Conservation (phyloP, 75 land plant genomes). For the Chamaecyparis obtusa region DNA sequence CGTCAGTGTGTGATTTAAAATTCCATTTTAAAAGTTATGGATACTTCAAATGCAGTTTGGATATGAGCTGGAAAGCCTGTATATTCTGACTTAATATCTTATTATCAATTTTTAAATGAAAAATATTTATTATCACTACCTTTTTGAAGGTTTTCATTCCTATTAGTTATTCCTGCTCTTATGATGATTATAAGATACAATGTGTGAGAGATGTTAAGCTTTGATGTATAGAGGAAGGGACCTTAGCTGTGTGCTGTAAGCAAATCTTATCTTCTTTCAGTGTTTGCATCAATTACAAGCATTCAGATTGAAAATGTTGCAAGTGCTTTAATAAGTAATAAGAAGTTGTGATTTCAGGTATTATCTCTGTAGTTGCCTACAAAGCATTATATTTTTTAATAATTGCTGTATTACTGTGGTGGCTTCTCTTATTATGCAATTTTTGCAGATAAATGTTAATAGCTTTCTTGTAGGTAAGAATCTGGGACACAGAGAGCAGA, state of each 20-base stretch:
- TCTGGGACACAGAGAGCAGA: constrained; percentile 74
- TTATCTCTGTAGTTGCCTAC: background rate
- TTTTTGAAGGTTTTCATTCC: background rate
- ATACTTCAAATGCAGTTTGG: background rate
- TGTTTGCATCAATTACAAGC: background rate
- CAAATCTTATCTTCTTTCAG: background rate
- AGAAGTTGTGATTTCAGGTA: background rate
- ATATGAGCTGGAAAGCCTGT: background rate
- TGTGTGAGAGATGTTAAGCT: background rate
- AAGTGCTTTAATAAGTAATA: background rate
- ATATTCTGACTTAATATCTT: background rate
- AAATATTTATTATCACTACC: background rate
- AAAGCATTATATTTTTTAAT: background rate
- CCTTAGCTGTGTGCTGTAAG: background rate
- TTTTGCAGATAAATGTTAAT: background rate
- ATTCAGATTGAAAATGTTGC: background rate
- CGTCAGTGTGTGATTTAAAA: too few species aligned
- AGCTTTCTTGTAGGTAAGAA: constrained; percentile 56
- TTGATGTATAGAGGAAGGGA: background rate
- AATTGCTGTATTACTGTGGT: background rate
- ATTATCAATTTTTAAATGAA: too few species aligned
- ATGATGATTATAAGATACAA: background rate
- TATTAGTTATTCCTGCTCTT: background rate
- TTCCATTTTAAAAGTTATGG: background rate
- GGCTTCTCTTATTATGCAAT: background rate